A percentile compares a stretch with the other conserved stretches of the same genome.
phyloP scores from a whole-genome alignment of 1,139 yeast species.

The Debaryomyces sp. region DNA sequence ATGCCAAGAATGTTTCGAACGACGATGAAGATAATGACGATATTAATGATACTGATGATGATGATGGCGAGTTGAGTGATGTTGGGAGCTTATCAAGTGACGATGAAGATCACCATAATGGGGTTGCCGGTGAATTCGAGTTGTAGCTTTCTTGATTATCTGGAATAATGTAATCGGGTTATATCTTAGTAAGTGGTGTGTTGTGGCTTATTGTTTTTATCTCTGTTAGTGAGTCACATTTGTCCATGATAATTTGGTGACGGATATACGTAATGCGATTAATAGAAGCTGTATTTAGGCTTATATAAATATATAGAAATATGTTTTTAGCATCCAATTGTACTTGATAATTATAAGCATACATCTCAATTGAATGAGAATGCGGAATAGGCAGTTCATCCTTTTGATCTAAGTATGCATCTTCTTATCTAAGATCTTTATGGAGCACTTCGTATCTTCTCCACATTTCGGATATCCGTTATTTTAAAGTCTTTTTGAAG shows the following conservation, averaged over 20 bases:
- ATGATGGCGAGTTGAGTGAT: conserved; percentile 49
- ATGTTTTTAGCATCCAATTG: not conserved
- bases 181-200: not conserved
- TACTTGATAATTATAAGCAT: not conserved
- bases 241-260: not conserved
- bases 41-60: conserved; percentile 41
- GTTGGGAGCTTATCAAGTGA: conserved; percentile 53
- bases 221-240: not conserved
- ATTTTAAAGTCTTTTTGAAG: too few relatives aligned
- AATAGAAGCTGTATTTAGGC: conserved; percentile 1
- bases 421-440: too few relatives aligned
- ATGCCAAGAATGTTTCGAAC: conserved; percentile 53
- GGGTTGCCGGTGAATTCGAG: conserved; percentile 23
- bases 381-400: too few relatives aligned
- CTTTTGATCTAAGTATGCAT: too few relatives aligned
- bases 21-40: conserved; percentile 47
- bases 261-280: not conserved
- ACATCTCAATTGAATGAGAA: not conserved
- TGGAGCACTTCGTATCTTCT: not conserved
- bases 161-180: not conserved
- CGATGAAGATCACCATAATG: conserved; percentile 36
- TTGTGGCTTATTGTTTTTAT: not conserved
- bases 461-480: not conserved
- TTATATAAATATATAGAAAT: conserved; percentile 4
- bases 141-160: conserved; percentile 11